Evolutionary conservation across 2,329 filamentous ascomycete genomes (phyloP).

Genomic region (Alternaria viburni): DNA sequence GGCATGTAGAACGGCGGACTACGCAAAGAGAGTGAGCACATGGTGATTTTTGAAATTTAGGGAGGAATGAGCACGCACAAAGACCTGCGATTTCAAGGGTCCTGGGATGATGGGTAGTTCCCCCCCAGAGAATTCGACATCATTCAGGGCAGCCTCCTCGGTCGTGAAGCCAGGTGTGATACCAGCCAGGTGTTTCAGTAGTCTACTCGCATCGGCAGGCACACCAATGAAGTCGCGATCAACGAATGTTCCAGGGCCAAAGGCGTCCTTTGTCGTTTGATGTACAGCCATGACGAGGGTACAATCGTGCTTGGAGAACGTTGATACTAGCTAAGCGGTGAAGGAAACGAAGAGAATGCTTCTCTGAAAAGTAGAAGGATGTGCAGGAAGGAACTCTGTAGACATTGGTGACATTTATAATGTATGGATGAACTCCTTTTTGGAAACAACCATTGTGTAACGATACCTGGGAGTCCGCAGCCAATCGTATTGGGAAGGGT

Average conservation of each 20-base stretch:
- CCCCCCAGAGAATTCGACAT: conserved; percentile 51
- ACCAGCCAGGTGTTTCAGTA: conserved; percentile 15
- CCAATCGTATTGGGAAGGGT: neutral
- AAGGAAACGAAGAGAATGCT: neutral
- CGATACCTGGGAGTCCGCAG: neutral
- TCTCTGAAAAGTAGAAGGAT: neutral
- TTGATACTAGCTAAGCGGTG: neutral
- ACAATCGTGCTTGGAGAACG: neutral
- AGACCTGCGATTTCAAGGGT: conserved; percentile 53
- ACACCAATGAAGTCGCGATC: conserved; percentile 49
- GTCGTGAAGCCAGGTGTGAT: conserved; percentile 53
- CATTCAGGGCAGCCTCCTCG: conserved; percentile 38
- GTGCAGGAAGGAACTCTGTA: neutral
- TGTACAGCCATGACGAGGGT: neutral
- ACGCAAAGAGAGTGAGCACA: neutral
- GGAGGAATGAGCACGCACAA: conserved; percentile 20
- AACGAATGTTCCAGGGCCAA: conserved; percentile 52
- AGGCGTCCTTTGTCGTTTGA: conserved; percentile 17
- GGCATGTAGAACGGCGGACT: conserved; percentile 50
- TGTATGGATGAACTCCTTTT: neutral
- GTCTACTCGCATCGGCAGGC: conserved; percentile 24
- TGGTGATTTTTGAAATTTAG: neutral
- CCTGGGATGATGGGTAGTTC: conserved; percentile 52
- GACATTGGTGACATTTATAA: neutral
- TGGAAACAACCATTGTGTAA: neutral